Evolutionary conservation across 2,329 filamentous ascomycete genomes (phyloP).

Genomic region (Alternaria postmessia): DNA sequence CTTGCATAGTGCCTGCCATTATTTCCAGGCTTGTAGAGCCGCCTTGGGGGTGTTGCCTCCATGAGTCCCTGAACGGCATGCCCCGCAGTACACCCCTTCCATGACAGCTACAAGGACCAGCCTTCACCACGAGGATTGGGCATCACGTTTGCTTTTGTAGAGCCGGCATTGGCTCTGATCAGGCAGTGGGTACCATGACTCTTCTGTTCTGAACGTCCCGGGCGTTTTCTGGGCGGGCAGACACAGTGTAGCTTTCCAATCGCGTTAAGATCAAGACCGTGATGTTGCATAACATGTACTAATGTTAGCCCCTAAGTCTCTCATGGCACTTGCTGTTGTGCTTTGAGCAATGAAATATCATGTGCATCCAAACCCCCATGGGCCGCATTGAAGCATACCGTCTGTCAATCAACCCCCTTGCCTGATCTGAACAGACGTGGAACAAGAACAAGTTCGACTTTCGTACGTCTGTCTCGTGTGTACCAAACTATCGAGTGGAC

Average conservation of each 20-base stretch:
- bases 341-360: not conserved
- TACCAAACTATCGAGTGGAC: conserved; percentile 1
- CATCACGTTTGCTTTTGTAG: conserved; percentile 6
- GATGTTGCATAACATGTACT: not conserved
- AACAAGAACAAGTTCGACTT: not conserved
- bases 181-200: not conserved
- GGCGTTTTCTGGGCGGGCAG: not conserved
- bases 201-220: not conserved
- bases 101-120: conserved; percentile 24
- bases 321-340: not conserved
- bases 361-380: not conserved
- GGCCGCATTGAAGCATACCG: not conserved
- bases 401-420: not conserved
- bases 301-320: not conserved
- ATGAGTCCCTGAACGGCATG: conserved; percentile 10
- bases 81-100: conserved; percentile 30
- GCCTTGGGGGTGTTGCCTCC: not conserved
- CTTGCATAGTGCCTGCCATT: conserved; percentile 1
- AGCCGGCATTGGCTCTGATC: not conserved
- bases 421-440: not conserved
- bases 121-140: conserved; percentile 15
- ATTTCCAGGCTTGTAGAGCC: not conserved
- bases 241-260: not conserved
- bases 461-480: not conserved
- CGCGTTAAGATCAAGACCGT: not conserved